Conservation (phyloP, 139 green algal species). For the Chlamydomonas applanata region DNA sequence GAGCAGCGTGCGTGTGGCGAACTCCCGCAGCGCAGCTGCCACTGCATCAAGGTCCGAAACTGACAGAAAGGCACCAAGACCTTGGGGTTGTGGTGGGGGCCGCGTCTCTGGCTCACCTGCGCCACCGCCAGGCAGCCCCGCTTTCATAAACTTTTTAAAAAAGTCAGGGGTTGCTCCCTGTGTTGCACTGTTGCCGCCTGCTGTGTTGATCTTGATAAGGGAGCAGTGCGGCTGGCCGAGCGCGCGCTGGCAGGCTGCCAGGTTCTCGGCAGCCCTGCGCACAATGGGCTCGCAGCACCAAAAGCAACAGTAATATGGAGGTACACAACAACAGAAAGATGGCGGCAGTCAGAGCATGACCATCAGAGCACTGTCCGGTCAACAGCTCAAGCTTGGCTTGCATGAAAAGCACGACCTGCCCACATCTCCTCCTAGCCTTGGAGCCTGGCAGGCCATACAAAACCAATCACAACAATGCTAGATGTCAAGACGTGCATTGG, state of each 20-base stretch:
- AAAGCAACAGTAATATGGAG: no score
- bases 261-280: conserved; percentile 35
- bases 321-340: no score
- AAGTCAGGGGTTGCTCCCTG: conserved; percentile 29
- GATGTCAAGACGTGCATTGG: background rate
- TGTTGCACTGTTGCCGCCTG: conserved; percentile 5
- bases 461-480: no score
- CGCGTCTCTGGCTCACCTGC: conserved; percentile 41
- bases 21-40: conserved; percentile 17
- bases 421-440: no score
- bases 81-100: conserved; percentile 28
- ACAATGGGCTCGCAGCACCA: no score
- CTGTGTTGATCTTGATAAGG: conserved; percentile 48
- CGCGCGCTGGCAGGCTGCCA: conserved; percentile 18
- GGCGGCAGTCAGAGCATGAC: no score
- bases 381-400: no score
- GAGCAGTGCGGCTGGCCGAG: conserved; percentile 44
- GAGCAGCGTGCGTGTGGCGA: conserved; percentile 40
- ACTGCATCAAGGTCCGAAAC: conserved; percentile 15
- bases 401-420: no score
- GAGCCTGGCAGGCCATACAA: no score
- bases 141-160: conserved; percentile 31
- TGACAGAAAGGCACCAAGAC: conserved; percentile 36
- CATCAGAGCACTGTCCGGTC: no score
- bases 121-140: conserved; percentile 30